A percentile compares a stretch with the other conserved stretches of the same genome.
Conservation (phyloP, 331 rosid species). For the Rhamnella rubrinervis region DNA sequence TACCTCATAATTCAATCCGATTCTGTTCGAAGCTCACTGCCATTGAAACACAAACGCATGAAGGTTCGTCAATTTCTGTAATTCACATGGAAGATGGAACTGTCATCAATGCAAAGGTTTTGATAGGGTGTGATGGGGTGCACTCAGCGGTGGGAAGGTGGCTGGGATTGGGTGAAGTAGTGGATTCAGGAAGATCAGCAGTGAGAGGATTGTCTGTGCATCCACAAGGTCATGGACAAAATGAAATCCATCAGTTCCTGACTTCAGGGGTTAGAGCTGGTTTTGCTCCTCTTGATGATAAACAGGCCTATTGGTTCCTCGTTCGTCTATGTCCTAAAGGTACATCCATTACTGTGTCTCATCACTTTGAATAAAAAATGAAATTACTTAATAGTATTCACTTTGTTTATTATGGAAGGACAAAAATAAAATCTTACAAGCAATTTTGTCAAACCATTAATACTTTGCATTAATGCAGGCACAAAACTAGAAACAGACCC, state of each 20-base stretch:
- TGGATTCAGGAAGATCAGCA: neutral
- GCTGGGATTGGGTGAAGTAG: neutral
- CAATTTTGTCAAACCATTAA: no score
- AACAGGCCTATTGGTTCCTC: neutral
- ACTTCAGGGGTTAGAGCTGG: neutral
- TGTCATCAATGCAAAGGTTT: neutral
- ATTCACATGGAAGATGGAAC: neutral
- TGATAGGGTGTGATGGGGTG: neutral
- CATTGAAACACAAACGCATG: slow-evolving; percentile 1
- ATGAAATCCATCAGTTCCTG: neutral
- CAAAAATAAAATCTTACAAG: no score
- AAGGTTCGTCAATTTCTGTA: slow-evolving; percentile 1
- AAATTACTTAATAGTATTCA: no score
- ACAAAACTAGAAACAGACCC: neutral
- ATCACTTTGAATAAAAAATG: no score
- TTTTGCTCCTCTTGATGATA: neutral
- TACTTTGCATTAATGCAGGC: neutral
- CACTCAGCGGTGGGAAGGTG: neutral
- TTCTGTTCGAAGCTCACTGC: neutral
- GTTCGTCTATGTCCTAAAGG: neutral
- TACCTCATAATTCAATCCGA: slow-evolving; percentile 1
- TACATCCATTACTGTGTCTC: neutral
- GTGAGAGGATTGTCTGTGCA: neutral
- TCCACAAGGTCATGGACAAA: slow-evolving; percentile 1
- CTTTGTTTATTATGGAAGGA: no score